These are phyloP conservation scores for Pythium utonaiense DNA, from an alignment of 352 stramenopile genomes.

Conservation along the genomic window DNA sequence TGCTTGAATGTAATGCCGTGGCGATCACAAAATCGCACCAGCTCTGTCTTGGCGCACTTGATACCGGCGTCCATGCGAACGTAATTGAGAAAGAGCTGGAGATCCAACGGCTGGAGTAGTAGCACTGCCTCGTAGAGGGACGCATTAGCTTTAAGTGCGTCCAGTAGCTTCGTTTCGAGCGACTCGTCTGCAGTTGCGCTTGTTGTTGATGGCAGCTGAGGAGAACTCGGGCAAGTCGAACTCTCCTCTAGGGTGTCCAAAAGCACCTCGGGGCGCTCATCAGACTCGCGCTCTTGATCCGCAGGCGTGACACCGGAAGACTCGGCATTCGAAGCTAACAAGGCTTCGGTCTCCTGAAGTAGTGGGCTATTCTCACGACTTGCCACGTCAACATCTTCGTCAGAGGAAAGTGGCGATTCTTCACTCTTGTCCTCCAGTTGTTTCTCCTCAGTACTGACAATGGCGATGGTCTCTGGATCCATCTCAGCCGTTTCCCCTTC, in stretches of 20 bases:
- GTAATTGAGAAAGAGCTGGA: constrained; percentile 15
- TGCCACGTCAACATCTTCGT: background rate
- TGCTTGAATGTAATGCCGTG: constrained; percentile 28
- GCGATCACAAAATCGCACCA: constrained; percentile 23
- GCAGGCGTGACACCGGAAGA: background rate
- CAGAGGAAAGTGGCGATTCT: background rate
- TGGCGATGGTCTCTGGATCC: too few species aligned
- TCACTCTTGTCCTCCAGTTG: background rate
- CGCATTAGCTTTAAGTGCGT: constrained; percentile 21
- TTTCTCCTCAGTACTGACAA: background rate
- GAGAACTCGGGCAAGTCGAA: background rate
- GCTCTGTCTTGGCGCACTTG: constrained; percentile 19
- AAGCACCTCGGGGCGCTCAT: background rate
- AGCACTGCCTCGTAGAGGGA: constrained; percentile 21
- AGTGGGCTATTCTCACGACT: background rate
- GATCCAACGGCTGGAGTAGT: constrained; percentile 22
- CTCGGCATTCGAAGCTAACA: background rate
- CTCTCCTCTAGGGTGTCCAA: background rate
- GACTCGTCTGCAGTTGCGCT: background rate
- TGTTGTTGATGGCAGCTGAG: background rate
- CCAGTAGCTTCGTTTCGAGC: constrained; percentile 17
- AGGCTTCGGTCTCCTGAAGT: background rate
- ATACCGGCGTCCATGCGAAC: constrained; percentile 12
- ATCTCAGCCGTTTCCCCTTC: too few species aligned
- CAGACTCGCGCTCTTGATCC: background rate